Conservation (phyloP, 208 protist genomes). For the Hexamita inflata region DNA sequence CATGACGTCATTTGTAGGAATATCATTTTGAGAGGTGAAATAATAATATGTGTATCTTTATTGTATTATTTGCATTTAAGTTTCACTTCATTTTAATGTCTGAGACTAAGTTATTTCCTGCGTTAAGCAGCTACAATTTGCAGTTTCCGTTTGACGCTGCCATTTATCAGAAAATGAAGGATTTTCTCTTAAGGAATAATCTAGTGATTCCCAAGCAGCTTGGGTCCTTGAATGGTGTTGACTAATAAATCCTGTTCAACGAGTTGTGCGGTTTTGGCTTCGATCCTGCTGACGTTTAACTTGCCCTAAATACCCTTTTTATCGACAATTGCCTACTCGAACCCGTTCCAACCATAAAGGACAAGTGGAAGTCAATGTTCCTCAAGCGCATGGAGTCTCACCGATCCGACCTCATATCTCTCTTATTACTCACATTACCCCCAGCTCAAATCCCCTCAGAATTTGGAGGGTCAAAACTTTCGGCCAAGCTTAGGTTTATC, state of each 20-base stretch:
- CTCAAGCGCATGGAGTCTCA: not conserved
- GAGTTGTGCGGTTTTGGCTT: not conserved
- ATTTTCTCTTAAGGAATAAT: not conserved
- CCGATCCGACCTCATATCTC: not conserved
- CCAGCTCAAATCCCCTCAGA: not conserved
- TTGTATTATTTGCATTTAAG: too few species aligned
- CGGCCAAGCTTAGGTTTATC: not conserved
- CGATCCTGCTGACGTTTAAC: not conserved
- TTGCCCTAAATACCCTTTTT: not conserved
- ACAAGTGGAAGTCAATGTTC: not conserved
- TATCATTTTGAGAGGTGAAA: too few species aligned
- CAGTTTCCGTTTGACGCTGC: not conserved
- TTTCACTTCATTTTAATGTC: too few species aligned
- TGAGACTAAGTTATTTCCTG: too few species aligned
- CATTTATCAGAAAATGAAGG: not conserved
- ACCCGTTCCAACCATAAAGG: not conserved
- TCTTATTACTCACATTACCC: not conserved
- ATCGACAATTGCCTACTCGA: not conserved
- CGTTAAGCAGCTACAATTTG: too few species aligned
- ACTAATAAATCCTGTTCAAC: not conserved
- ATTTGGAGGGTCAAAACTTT: not conserved
- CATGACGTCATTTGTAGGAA: too few species aligned
- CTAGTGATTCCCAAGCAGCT: not conserved
- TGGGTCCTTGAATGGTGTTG: not conserved
- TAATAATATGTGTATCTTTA: too few species aligned